Percentiles rank a stretch among this genome's conserved stretches.
Evolutionary conservation across 1,284 basidiomycete species (phyloP).

Genomic region (Moesziomyces aphidis): DNA sequence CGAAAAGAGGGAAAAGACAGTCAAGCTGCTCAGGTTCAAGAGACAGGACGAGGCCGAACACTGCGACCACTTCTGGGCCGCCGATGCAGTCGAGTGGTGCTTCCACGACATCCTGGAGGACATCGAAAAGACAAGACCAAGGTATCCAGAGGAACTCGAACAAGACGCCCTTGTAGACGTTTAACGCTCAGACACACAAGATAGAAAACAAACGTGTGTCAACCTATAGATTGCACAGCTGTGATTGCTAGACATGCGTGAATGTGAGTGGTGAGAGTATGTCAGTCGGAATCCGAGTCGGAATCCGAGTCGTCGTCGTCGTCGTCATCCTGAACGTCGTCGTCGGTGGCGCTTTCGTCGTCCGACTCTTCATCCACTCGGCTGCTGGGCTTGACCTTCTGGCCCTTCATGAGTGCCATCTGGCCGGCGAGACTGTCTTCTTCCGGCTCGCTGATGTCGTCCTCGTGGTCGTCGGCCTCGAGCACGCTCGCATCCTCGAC

Average conservation of each 20-base stretch:
- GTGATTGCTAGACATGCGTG: too few species aligned
- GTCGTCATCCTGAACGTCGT: conserved; percentile 18
- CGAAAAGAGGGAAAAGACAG: conserved; percentile 64
- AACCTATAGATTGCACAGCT: neutral
- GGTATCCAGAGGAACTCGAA: conserved; percentile 45
- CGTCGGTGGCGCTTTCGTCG: conserved; percentile 68
- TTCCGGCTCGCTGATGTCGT: conserved; percentile 67
- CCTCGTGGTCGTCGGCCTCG: conserved; percentile 52
- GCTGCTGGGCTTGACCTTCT: conserved; percentile 78
- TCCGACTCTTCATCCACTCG: conserved; percentile 70
- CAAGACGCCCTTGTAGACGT: neutral
- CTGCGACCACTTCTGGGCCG: conserved; percentile 72
- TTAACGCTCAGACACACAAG: neutral
- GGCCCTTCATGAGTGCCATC: conserved; percentile 97
- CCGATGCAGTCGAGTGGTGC: conserved; percentile 75
- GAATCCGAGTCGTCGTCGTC: conserved; percentile 28
- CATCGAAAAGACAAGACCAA: conserved; percentile 44
- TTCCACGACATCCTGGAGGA: conserved; percentile 67
- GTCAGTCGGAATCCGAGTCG: conserved; percentile 11
- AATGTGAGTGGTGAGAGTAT: neutral
- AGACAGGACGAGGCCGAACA: conserved; percentile 71
- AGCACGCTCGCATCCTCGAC: conserved; percentile 78
- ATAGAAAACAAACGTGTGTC: neutral
- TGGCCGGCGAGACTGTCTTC: conserved; percentile 84
- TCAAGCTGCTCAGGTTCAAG: conserved; percentile 72